Evolutionary conservation across 768 basidiomycete species (phyloP), one percentile per base, ranked within the genome.

Genomic region (Lactarius indigo): DNA sequence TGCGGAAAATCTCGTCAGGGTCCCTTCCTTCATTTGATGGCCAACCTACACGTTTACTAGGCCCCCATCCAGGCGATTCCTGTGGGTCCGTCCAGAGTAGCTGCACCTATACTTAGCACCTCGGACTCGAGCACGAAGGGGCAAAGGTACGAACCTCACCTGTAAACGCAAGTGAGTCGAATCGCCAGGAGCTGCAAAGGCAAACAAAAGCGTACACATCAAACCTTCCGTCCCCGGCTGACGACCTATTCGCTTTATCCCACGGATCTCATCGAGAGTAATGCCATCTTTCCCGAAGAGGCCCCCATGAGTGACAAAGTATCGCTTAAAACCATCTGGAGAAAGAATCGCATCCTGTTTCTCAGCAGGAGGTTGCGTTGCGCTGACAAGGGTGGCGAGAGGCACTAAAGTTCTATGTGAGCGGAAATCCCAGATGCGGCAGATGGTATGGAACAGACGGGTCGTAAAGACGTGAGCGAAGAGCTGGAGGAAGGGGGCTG

Each of bases 11-110:
- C 30, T 61, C 44, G 71, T 63, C 69, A 70, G 64, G 35, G 58
- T 59, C 64, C 72, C 52, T 35, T 47, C 50, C 61, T 64, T 44
- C 18, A 37, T 57, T 47, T 39, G 39, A 54, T 17, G 64, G 65
- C 31, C n/a, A 57, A 77, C 90, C 59, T 75, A 93, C 92, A 42
- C 97, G 88, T 82, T 98, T 98, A 74, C 93, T 96, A 15, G 97
- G 96, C 6, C 97, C 96, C 31, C 97, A 87, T 30, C 97, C 97
- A 13, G 87, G 87, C 47, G 79, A 73, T 50, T 90, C 89, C 76
- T 98, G 97, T 26, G 97, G 96, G 78, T 98, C 96, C 4, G 95
- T 96, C 96, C 96, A 98, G 18, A 98, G 83, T 33, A 95, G 78
- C 90, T 96, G 74, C 23, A 71, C 50, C 54, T 44, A 72, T 61